Evolutionary conservation across 1,139 yeast species (phyloP), one percentile per base, ranked within the genome.

Genomic region (Tardiomyces blankii): DNA sequence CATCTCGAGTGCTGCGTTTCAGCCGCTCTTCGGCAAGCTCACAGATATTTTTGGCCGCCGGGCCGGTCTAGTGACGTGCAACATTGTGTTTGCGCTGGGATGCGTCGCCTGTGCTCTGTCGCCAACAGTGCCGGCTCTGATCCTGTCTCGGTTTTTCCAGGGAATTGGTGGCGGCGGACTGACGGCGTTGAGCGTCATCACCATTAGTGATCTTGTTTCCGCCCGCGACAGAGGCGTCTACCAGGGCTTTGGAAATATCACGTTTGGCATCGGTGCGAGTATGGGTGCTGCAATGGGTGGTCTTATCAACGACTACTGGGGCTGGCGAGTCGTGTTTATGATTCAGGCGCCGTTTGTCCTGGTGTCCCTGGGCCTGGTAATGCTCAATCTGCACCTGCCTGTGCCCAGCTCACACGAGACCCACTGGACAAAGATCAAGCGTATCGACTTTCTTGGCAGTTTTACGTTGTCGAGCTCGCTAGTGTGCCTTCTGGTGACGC

Each of bases 31-130:
- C 54, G 96, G 96, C 21, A 87, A 86, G 58, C 64, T 88, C 32
- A 81, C 93, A 3, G 96, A 87, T 57, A 84, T 87, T 41, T 86
- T 82, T 61, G 96, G 96, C 18, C 73, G 95, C 55, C 82, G 77
- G 58, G 60, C 67, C 7, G 61, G 76, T 48, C 62, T 80, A 40
- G 54, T 78, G 7, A 61, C 74, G 40, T 74, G 79, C 55, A 74
- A 75, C 48, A 46, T 63, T 3, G 56, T 68, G 38, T 80, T 80
- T 54, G 74, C 74, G 0, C 32, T 75, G 18, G 86, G 85, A 11
- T 76, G 82, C 55, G 53, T 72, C 28, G 63, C 76, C 43, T 77
- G 81, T 56, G 81, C 82, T 3, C 44, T 64, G 2, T 64, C 80
- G 7, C 56, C 58, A 14, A 56, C 62, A 41, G 65, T 75, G 12